Base-by-base conservation (phyloP, 2,329 filamentous ascomycete genomes). In the Venturiaceae sp. region DNA sequence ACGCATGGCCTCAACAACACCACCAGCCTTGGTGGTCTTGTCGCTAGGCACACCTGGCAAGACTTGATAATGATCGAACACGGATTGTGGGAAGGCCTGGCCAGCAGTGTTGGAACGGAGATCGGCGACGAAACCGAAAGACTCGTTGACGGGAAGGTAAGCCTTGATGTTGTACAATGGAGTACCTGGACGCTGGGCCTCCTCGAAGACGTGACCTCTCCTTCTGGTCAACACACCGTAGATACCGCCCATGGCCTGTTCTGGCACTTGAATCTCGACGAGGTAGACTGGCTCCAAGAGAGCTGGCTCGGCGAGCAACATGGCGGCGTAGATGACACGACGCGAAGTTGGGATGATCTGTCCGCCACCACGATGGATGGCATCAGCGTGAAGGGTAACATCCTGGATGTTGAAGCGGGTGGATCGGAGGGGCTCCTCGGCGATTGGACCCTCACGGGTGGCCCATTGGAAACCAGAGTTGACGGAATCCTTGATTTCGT, bases 381-480 rank as follows among this genome's bases (percentile, higher is more conserved):
- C 92, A 87, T 99, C 94, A 72, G 94, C 91, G 84, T 99, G 94
- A 64, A 99, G 90, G 70, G 94, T 99, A 69, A 99, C 94, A 88
- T 99, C 94, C 75, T 96, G 86, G 77, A 99, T 87, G 87, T 99
- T 99, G 85, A 95, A 99, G 81, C 94, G 90, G 77, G 95, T 78
- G 67, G 87, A 87, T 75, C 94, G 90, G 91, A 99, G 92, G 70
- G 94, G 94, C 86, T 99, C 94, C 81, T 99, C 94, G 69, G 88
- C 92, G 74, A 99, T 80, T 71, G 94, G 94, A 82, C 94, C 94
- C 84, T 99, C 94, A 74, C 92, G 88, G 69, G 90, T 90, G 67
- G 94, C 94, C 94, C 94, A 99, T 80, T 99, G 94, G 91, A 99
- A 99, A 86, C 94, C 94, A 68, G 94, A 97, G 73, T 97, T 92